Base-by-base conservation (phyloP, 139 green algal genomes). In the Micractinium sp. region DNA sequence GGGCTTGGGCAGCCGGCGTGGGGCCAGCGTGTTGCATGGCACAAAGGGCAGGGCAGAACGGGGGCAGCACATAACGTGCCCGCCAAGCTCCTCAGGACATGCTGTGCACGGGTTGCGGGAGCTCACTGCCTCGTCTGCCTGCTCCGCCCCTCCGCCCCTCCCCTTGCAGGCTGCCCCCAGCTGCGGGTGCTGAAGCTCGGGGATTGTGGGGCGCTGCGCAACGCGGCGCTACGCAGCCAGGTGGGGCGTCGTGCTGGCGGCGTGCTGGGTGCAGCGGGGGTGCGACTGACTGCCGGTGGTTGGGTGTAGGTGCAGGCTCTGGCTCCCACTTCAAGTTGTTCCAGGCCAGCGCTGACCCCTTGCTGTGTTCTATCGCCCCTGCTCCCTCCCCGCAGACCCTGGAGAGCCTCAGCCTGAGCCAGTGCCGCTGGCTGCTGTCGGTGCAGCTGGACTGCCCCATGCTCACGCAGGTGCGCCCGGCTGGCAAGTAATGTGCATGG, bases 181-280 rank as follows among this genome's bases (percentile, higher is more conserved):
- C 84, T 88, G 69, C 84, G 69, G 0, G 29, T 90, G 74, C 92
- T 96, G 67, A 87, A 88, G 38, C 76, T 96, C 60, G 89, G 92
- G 69, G 82, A 90, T 33, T 95, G 93, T 60, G 93, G 94, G 16
- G 89, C 87, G 13, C 86, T 96, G 87, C 63, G 69, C 15, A 4
- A 25, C 19, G 67, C 90, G 38, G 29, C 25, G 47, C 85, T 96
- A 89, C 22, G 38, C 69, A 90, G 86, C 78, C 74, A 36, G 47
- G 74, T 80, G 74, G 20, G 74, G 29, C 12, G 47, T 20, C 23
- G 35, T 33, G 25, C 67, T 75, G 67, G 63, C 60, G 19, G 63
- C 20, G 14, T 71, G n/a, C n/a, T n/a, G n/a, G n/a, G n/a, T n/a
- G n/a, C n/a, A n/a, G n/a, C n/a, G n/a, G n/a, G n/a, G n/a, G n/a